Base-by-base conservation (phyloP, 1,284 basidiomycete species). In the Leccinum griseonigrum region DNA sequence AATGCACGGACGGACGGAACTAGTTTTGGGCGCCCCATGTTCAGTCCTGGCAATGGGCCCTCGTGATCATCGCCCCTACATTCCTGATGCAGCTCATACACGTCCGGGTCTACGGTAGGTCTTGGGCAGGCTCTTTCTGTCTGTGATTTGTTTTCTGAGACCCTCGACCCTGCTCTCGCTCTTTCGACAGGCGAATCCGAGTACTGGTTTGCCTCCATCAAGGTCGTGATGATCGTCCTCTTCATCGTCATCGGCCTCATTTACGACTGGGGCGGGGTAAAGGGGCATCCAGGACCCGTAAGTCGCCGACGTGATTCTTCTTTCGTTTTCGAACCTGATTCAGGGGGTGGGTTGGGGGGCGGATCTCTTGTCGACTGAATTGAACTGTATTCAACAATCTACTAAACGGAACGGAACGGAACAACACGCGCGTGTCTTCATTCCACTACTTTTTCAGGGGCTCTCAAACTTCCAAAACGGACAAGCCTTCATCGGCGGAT, bases 201-300 rank as follows among this genome's bases (percentile, higher is more conserved):
- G 66, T 84, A 80, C 65, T 83, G 80, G 77, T 79, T 83, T 57
- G 76, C 77, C 1, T 74, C 75, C 56, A 77, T 86, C 69, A 86
- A 88, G 74, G 80, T 87, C 57, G 60, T 82, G 22, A 76, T 84
- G 66, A 81, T 87, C 31, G 66, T 86, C 57, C 66, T 81, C 1
- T 80, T 87, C 67, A 82, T 87, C 66, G 71, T 85, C 59, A 78
- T 84, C 1, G 83, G 83, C 52, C 74, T 86, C 48, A 77, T 83
- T 62, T 85, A 79, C 64, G 81, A 85, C 72, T 85, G 83, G 83
- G 84, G 82, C 50, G 83, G 82, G 4, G 71, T 85, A n/a, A 79
- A 77, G 64, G 74, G 75, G 1, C 82, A 84, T 67, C 80, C 83
- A 13, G 84, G 82, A 57, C 84, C 84, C 0, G 78, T 78, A 66